phyloP scores from a whole-genome alignment of 768 basidiomycete species.

The Rhodotorula paludigena region DNA sequence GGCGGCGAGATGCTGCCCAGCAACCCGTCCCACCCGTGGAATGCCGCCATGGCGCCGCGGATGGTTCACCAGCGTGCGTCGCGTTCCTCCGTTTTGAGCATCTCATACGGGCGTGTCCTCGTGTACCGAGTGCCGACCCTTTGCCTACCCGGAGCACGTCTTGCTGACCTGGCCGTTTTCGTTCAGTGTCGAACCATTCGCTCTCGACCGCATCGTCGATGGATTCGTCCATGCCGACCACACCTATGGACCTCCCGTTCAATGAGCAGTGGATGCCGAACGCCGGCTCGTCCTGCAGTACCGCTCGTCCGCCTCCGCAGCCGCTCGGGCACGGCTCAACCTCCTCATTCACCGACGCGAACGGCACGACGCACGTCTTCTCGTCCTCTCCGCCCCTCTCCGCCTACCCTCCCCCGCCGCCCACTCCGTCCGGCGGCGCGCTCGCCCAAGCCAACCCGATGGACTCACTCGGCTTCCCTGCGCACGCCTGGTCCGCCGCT shows the following conservation, averaged over 20 bases:
- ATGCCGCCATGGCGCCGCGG: background rate
- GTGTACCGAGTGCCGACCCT: too few species aligned
- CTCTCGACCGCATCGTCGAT: slow-evolving; percentile 10
- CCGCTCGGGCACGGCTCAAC: slow-evolving; percentile 6
- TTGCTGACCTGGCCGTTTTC: background rate
- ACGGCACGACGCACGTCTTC: slow-evolving; percentile 28
- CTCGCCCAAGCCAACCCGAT: background rate
- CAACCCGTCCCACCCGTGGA: slow-evolving; percentile 30
- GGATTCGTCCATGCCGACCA: slow-evolving; percentile 19
- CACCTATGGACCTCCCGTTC: slow-evolving; percentile 23
- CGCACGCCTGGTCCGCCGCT: background rate
- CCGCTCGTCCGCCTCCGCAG: too few species aligned
- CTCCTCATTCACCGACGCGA: slow-evolving; percentile 31
- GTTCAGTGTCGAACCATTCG: slow-evolving; percentile 4
- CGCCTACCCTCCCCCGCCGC: slow-evolving; percentile 7
- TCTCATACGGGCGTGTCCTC: too few species aligned
- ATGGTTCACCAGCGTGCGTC: slow-evolving; percentile 19
- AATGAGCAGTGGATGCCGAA: slow-evolving; percentile 10
- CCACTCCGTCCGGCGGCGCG: background rate
- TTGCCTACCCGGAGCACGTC: too few species aligned
- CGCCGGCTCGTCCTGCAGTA: background rate
- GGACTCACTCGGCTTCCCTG: background rate
- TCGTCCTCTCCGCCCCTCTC: slow-evolving; percentile 18
- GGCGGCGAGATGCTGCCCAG: background rate
- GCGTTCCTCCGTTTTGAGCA: too few species aligned